Evolutionary conservation across 179 eudicot species (phyloP).

Genomic region (Sideroxylon spinosum): DNA sequence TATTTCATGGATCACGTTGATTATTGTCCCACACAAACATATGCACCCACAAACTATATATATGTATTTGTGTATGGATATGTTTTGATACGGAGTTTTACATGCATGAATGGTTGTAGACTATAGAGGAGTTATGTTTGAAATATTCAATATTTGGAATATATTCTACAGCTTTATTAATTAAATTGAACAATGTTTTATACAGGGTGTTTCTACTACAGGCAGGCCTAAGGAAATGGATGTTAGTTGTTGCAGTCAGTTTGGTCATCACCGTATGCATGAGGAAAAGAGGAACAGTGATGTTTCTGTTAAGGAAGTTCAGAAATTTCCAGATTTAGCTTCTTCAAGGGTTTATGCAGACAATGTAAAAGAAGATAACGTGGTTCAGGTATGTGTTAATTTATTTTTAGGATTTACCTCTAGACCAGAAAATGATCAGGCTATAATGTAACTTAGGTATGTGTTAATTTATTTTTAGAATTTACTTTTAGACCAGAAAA

Average conservation of each 20-base stretch:
- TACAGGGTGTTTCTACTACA: constrained; percentile 26
- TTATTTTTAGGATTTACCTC: neutral
- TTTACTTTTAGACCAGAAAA: neutral
- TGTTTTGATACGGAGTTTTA: neutral
- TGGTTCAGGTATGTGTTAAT: constrained; percentile 45
- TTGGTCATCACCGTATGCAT: constrained; percentile 12
- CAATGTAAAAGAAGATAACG: constrained; percentile 30
- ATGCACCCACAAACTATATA: neutral
- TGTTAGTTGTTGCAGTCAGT: constrained; percentile 11
- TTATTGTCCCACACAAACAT: neutral
- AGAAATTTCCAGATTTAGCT: constrained; percentile 23
- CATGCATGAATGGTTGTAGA: neutral
- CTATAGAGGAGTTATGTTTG: neutral
- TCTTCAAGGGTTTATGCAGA: constrained; percentile 30
- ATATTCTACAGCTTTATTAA: neutral
- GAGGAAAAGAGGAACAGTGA: constrained; percentile 8
- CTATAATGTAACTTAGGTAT: constrained; percentile 44
- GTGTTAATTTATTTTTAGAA: neutral
- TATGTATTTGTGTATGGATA: no score
- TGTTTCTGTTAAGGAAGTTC: constrained; percentile 24
- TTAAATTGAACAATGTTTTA: constrained; percentile 11
- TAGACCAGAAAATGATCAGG: neutral
- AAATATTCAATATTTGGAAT: neutral
- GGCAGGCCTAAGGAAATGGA: constrained; percentile 21
- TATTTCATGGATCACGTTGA: neutral